Percentiles rank a stretch among this genome's conserved stretches.
Conservation (phyloP, 306 rosid genomes). For the Prunus mongolica region DNA sequence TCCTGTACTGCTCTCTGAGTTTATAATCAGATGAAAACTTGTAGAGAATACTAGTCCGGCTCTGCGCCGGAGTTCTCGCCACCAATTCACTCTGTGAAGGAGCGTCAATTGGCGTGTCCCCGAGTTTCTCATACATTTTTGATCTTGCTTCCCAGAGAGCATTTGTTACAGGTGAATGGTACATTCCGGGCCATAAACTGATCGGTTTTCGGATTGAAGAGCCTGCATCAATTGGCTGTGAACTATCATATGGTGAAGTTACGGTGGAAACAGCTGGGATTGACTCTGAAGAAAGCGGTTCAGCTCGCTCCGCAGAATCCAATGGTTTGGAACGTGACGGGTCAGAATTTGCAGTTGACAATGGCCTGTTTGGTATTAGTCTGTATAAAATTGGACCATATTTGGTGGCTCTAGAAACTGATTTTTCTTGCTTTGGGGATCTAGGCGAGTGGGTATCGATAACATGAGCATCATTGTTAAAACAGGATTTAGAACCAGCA, state of each 20-base stretch:
- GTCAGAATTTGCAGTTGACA: background rate
- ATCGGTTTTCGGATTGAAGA: conserved; percentile 66
- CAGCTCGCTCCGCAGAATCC: background rate
- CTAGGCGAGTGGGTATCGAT: no score
- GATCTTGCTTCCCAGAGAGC: conserved; percentile 94
- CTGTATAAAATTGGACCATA: no score
- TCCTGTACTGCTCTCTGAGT: conserved; percentile 78
- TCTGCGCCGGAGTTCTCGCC: conserved; percentile 44
- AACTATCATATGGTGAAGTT: conserved; percentile 4
- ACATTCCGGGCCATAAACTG: conserved; percentile 69
- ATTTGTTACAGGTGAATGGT: conserved; percentile 71
- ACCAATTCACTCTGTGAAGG: conserved; percentile 18
- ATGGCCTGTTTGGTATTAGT: background rate
- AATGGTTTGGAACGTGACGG: background rate
- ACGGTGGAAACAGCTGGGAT: conserved; percentile 7
- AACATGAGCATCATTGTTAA: no score
- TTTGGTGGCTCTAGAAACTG: no score
- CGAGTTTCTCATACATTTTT: conserved; percentile 32
- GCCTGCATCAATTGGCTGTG: conserved; percentile 52
- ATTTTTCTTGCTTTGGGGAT: no score
- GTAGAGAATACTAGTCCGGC: conserved; percentile 65
- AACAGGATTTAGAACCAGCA: background rate
- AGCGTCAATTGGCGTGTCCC: background rate
- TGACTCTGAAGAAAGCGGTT: background rate
- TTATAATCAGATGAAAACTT: conserved; percentile 59